Percentiles rank a stretch among this genome's conserved stretches.
phyloP scores from a whole-genome alignment of 176 grass and related monocot genomes.

The Triticum turgidum region DNA sequence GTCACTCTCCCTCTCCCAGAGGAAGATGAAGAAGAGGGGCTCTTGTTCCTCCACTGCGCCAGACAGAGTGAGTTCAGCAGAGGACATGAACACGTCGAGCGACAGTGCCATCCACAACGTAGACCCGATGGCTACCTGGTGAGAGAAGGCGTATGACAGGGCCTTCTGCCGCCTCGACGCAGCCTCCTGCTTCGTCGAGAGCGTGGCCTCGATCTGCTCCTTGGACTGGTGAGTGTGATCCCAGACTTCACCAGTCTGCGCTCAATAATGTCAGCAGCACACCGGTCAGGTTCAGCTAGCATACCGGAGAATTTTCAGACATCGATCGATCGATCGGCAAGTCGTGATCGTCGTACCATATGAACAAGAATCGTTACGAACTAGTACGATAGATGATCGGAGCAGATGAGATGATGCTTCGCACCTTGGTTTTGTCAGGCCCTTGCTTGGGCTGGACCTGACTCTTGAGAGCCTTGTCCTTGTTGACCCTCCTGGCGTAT shows the following conservation, averaged over 20 bases:
- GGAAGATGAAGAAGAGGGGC: conserved; percentile 25
- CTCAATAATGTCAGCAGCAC: not conserved
- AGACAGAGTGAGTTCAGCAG: conserved; percentile 28
- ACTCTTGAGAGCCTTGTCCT: conserved; percentile 51
- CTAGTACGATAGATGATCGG: too few relatives aligned
- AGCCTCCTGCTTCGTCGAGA: conserved; percentile 64
- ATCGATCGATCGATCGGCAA: too few relatives aligned
- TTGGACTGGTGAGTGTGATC: conserved; percentile 69
- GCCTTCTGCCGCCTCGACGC: conserved; percentile 63
- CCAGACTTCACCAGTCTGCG: conserved; percentile 64
- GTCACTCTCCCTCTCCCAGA: conserved; percentile 22
- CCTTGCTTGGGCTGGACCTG: conserved; percentile 58
- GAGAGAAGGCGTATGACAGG: conserved; percentile 75
- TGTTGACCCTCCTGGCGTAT: conserved; percentile 61
- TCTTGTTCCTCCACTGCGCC: conserved; percentile 71
- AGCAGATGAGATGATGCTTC: not conserved
- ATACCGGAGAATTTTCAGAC: too few relatives aligned
- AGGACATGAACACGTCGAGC: not conserved
- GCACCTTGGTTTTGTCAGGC: conserved; percentile 59
- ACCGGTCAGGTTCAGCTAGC: not conserved
- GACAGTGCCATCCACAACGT: not conserved
- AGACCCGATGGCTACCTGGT: conserved; percentile 45
- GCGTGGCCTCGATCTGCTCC: conserved; percentile 58
- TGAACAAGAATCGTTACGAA: too few relatives aligned
- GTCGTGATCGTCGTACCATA: too few relatives aligned